phyloP scores from a whole-genome alignment of 1,284 basidiomycete species.

The Dichomitus squalens region DNA sequence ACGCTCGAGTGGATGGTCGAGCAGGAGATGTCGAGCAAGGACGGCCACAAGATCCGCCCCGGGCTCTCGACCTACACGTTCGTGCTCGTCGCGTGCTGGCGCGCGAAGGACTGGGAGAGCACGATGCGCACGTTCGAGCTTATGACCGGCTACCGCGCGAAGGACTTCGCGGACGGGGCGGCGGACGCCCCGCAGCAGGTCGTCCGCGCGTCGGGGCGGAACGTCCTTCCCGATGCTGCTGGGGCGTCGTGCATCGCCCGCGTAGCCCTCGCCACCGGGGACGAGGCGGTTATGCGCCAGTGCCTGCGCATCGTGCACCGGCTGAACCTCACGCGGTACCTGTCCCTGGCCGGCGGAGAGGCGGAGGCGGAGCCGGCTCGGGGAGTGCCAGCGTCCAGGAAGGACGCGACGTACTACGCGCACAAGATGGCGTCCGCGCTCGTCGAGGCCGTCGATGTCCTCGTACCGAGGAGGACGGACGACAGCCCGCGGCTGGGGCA shows the following conservation, averaged over 20 bases:
- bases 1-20: constrained; percentile 67
- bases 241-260: constrained; percentile 53
- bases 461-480: constrained; percentile 21
- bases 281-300: constrained; percentile 50
- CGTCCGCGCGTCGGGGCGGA: constrained; percentile 35
- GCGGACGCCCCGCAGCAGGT: constrained; percentile 6
- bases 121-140: constrained; percentile 60
- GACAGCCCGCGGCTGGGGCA: constrained; percentile 1
- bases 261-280: constrained; percentile 44
- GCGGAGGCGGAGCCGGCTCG: constrained; percentile 1
- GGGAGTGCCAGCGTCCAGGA: constrained; percentile 10
- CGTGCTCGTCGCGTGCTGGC: constrained; percentile 61
- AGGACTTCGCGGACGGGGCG: constrained; percentile 53
- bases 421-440: constrained; percentile 26
- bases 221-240: constrained; percentile 46
- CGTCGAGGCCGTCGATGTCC: constrained; percentile 23
- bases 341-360: background rate
- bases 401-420: constrained; percentile 24
- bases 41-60: constrained; percentile 45
- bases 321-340: constrained; percentile 36
- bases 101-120: constrained; percentile 59
- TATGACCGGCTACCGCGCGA: constrained; percentile 61
- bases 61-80: constrained; percentile 51
- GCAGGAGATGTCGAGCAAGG: constrained; percentile 39
- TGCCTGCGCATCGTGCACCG: constrained; percentile 56